phyloP scores from a whole-genome alignment of 1,284 basidiomycete genomes.

The Malassezia caprae region DNA sequence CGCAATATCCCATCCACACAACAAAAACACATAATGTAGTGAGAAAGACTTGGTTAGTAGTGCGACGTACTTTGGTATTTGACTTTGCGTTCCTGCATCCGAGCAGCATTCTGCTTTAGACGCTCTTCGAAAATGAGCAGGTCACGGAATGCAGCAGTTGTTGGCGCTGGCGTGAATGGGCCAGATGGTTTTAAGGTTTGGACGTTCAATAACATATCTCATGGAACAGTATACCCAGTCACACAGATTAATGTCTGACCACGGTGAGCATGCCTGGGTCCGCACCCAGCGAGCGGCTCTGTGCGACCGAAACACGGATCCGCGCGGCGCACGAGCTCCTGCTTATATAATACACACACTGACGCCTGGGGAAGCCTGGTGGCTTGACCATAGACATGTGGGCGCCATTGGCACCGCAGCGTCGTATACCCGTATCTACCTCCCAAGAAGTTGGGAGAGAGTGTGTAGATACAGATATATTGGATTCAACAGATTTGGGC shows the following conservation, averaged over 20 bases:
- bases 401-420: constrained; percentile 9
- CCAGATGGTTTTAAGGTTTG: neutral
- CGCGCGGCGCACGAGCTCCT: neutral
- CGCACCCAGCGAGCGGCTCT: neutral
- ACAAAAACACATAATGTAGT: constrained; percentile 2
- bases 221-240: neutral
- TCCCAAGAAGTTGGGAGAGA: neutral
- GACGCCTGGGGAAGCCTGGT: neutral
- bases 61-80: constrained; percentile 70
- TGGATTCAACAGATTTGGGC: neutral
- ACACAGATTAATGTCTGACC: neutral
- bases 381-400: constrained; percentile 3
- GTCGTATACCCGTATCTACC: neutral
- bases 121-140: constrained; percentile 89
- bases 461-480: neutral
- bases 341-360: neutral
- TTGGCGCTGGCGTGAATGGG: neutral
- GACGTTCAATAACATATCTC: neutral
- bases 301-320: neutral
- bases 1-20: constrained; percentile 2
- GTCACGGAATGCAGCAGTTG: constrained; percentile 58
- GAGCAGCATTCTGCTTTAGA: constrained; percentile 79
- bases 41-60: constrained; percentile 4
- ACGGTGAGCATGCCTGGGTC: neutral
- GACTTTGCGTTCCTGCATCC: constrained; percentile 66